Conservation (phyloP, 768 basidiomycete genomes). For the Hericium erinaceus region DNA sequence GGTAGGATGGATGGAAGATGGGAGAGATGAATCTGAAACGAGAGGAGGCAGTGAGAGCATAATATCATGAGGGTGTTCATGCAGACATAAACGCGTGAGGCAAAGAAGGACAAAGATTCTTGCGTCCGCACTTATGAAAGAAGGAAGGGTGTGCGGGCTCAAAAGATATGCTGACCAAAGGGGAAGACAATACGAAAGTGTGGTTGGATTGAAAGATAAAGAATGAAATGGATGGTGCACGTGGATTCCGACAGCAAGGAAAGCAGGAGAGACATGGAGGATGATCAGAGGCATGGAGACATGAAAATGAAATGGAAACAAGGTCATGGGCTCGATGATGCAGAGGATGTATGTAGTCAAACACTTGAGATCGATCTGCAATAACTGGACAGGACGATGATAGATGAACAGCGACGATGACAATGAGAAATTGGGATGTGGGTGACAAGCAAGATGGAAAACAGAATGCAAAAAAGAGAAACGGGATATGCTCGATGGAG, state of each 20-base stretch:
- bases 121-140: constrained; percentile 1
- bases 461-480: constrained; percentile 7
- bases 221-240: constrained; percentile 7
- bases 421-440: not conserved
- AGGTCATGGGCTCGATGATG: constrained; percentile 7
- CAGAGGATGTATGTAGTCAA: constrained; percentile 4
- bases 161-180: not conserved
- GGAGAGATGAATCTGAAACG: not conserved
- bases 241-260: constrained; percentile 13
- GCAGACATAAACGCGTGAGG: not conserved
- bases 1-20: not conserved
- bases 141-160: not conserved
- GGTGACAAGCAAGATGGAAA: not conserved
- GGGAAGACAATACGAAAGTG: constrained; percentile 1
- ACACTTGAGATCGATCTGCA: constrained; percentile 5
- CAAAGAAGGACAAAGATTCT: not conserved
- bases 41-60: not conserved
- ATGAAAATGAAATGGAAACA: constrained; percentile 6
- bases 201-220: constrained; percentile 6
- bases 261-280: constrained; percentile 6
- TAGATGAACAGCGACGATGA: constrained; percentile 12
- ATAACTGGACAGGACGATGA: constrained; percentile 13
- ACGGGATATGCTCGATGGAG: constrained; percentile 7
- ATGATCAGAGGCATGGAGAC: not conserved
- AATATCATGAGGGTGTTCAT: constrained; percentile 1